Base-by-base conservation (phyloP, 441 rosid species). In the Pelargonium citronellum region DNA sequence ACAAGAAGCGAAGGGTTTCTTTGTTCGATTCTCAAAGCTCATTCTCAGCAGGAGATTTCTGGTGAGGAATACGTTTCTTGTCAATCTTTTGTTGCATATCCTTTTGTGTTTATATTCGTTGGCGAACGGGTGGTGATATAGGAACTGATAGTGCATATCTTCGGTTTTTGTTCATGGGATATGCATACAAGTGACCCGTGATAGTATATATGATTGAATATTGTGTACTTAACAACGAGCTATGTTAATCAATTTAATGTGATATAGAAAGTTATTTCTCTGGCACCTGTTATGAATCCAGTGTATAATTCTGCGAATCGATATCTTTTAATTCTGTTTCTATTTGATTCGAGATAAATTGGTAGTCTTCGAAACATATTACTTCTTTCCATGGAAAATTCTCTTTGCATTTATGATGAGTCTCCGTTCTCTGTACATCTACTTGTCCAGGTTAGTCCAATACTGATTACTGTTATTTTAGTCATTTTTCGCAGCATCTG, bases 1-100 rank as follows among this genome's bases (percentile, higher is more conserved):
- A 77, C 66, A 87, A 87, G 77, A 83, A 81, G 77, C 70, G 65
- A 24, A 79, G 86, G 75, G 39, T 74, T 37, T 74, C 79, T 64
- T 66, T 75, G 12, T 70, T 72, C 44, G 51, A 77, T 73, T 77
- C 87, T 1, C 72, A 67, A 9, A 30, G 58, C 46, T 74, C 79
- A 53, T 74, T 78, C 43, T 73, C 69, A 16, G 61, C 73, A 7
- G 57, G 27, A 11, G 22, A 71, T 68, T 61, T 46, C 61, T 19
- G 64, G 70, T 72, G 73, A 76, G 73, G 44, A 43, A 5, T 30
- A 58, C 27, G 66, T 39, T 66, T 43, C 67, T 64, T 65, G 16
- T 4, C 34, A 67, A 58, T 17, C 7, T 37, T 37, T 63, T 47
- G 24, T 75, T 41, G 7, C 17, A 22, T 43, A 57, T 22, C 53